These are phyloP conservation scores for Aspergillus haitiensis DNA, from an alignment of 495 filamentous ascomycete genomes.

Conservation along the genomic window DNA sequence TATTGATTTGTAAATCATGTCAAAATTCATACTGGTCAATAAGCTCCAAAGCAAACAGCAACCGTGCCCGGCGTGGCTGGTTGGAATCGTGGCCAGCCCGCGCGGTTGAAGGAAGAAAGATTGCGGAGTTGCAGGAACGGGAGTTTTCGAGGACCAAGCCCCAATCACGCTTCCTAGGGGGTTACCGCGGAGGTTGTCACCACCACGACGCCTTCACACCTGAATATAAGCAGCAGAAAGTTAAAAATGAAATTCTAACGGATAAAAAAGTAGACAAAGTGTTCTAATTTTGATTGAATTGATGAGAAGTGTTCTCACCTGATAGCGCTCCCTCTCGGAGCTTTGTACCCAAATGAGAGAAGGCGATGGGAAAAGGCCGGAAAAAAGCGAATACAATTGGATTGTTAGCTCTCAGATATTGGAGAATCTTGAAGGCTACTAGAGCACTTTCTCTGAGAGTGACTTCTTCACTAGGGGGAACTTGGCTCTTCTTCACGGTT, in stretches of 20 bases:
- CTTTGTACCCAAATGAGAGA: conserved; percentile 3
- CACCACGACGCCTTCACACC: conserved; percentile 18
- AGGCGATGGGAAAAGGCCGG: background rate
- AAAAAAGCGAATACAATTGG: background rate
- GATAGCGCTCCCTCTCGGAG: conserved; percentile 1
- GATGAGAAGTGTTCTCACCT: conserved; percentile 8
- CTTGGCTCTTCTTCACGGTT: too few species aligned
- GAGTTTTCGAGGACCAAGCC: conserved; percentile 32
- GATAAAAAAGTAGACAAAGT: background rate
- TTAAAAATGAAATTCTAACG: background rate
- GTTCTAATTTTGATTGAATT: conserved; percentile 5
- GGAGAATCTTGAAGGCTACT: too few species aligned
- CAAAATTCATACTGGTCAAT: conserved; percentile 25
- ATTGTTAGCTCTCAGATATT: background rate
- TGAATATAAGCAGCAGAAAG: conserved; percentile 5
- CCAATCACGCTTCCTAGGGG: conserved; percentile 31
- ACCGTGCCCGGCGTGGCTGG: conserved; percentile 35
- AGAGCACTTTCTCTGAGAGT: too few species aligned
- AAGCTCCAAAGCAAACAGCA: conserved; percentile 28
- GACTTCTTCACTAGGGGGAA: too few species aligned
- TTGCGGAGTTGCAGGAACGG: conserved; percentile 28
- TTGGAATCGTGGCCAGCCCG: conserved; percentile 38
- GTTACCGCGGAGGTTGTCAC: conserved; percentile 25
- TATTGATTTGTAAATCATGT: background rate
- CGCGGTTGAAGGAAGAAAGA: conserved; percentile 36